phyloP scores from a whole-genome alignment of 371 early-diverging fungal genomes.

The Smittium culicis region DNA sequence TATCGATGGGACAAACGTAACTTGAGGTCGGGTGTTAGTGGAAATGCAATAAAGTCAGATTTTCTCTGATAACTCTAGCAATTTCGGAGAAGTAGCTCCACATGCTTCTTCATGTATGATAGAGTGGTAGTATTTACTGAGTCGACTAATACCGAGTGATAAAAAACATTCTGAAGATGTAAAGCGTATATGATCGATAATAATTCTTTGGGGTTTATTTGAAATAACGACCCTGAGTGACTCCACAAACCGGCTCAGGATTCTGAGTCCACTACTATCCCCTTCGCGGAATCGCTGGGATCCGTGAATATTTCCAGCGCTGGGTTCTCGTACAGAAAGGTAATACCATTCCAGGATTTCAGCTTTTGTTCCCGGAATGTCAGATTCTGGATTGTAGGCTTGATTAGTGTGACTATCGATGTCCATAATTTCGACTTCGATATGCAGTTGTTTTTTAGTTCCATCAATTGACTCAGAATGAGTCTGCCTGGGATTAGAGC shows the following conservation, averaged over 20 bases:
- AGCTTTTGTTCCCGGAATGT: neutral
- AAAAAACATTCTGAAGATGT: neutral
- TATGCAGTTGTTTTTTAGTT: neutral
- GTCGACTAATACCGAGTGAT: neutral
- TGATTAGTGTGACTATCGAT: neutral
- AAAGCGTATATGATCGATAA: neutral
- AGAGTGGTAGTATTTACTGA: neutral
- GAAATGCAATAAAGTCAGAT: neutral
- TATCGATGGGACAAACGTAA: neutral
- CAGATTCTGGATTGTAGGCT: neutral
- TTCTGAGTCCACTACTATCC: neutral
- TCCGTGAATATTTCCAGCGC: neutral
- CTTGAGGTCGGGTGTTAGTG: conserved; percentile 2
- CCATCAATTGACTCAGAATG: neutral
- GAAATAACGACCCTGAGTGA: neutral
- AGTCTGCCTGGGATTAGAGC: neutral
- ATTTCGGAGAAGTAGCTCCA: neutral
- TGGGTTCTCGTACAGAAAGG: neutral
- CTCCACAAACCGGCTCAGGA: neutral
- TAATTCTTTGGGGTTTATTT: conserved; percentile 1
- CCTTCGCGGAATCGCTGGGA: neutral
- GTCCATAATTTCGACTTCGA: conserved; percentile 2
- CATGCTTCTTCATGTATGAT: neutral
- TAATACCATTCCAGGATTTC: neutral
- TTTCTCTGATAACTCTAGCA: neutral